Conservation (phyloP, 2,329 filamentous ascomycete species). For the Diaporthe sp. region DNA sequence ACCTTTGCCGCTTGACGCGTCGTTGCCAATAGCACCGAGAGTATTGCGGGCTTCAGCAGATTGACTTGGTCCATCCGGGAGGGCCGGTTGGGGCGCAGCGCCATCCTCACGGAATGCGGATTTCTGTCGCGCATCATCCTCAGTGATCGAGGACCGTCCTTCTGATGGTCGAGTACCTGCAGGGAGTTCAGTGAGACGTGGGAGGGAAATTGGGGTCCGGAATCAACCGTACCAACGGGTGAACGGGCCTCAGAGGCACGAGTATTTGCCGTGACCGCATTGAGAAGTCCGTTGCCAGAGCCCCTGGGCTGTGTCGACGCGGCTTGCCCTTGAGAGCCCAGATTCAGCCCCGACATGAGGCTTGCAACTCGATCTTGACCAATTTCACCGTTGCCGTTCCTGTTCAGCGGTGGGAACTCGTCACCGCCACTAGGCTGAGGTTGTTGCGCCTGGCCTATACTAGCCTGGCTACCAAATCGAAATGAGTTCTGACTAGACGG, state of each 20-base stretch:
- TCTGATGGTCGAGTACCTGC: conserved; percentile 61
- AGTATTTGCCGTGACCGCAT: conserved; percentile 73
- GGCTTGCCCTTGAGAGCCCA: conserved; percentile 62
- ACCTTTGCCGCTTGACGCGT: conserved; percentile 54
- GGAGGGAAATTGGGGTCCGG: not conserved
- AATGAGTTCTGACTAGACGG: conserved; percentile 62
- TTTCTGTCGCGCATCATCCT: conserved; percentile 63
- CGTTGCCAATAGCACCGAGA: conserved; percentile 63
- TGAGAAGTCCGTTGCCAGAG: conserved; percentile 72
- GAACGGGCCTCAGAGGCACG: conserved; percentile 65
- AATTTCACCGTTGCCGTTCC: conserved; percentile 70
- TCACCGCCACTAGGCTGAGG: conserved; percentile 65
- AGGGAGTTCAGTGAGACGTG: conserved; percentile 46
- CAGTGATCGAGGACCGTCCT: conserved; percentile 54
- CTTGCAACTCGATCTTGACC: conserved; percentile 67
- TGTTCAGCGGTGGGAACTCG: conserved; percentile 74
- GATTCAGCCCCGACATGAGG: conserved; percentile 62
- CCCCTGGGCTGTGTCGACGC: conserved; percentile 59
- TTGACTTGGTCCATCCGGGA: conserved; percentile 52
- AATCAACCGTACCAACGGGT: conserved; percentile 55
- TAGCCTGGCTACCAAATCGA: conserved; percentile 66
- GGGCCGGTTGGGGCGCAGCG: conserved; percentile 51
- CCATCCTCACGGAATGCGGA: conserved; percentile 61
- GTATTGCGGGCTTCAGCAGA: conserved; percentile 56
- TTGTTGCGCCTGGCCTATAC: conserved; percentile 59